A percentile compares a stretch with the other conserved stretches of the same genome.
Evolutionary conservation across 768 basidiomycete genomes (phyloP).

Genomic region (Lactarius evosmus): DNA sequence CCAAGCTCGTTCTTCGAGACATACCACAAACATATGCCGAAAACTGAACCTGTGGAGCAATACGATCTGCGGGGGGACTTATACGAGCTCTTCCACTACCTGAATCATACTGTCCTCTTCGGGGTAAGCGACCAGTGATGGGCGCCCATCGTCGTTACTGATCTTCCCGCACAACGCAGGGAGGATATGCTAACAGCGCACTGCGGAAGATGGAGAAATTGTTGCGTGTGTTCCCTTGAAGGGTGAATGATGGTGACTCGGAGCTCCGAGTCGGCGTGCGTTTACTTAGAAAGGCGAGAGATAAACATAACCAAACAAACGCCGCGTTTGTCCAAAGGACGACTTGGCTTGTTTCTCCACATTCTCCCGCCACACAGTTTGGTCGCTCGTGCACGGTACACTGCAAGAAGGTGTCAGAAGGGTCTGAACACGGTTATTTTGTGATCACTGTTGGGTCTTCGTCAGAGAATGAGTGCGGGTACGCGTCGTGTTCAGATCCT

Average conservation of each 20-base stretch:
- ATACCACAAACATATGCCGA: conserved; percentile 62
- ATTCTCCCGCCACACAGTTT: neutral
- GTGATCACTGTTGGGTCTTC: conserved; percentile 27
- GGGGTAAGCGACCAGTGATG: conserved; percentile 49
- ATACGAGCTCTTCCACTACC: conserved; percentile 79
- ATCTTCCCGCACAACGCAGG: conserved; percentile 30
- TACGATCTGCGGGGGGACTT: conserved; percentile 61
- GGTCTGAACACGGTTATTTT: conserved; percentile 9
- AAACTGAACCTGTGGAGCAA: conserved; percentile 60
- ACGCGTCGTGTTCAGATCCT: conserved; percentile 23
- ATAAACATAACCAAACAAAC: conserved; percentile 21
- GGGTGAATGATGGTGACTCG: no score
- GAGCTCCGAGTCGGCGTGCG: neutral
- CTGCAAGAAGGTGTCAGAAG: neutral
- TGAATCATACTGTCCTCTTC: conserved; percentile 78
- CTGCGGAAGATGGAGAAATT: conserved; percentile 44
- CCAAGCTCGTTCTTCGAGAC: conserved; percentile 57
- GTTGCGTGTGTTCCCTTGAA: conserved; percentile 38
- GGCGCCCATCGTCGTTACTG: conserved; percentile 3
- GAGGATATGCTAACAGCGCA: conserved; percentile 53
- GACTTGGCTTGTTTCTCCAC: neutral
- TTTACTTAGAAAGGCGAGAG: neutral
- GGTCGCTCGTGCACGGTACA: neutral
- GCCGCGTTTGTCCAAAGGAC: conserved; percentile 1
- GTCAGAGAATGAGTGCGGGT: conserved; percentile 28